Conservation (phyloP, 2,329 filamentous ascomycete genomes). For the Fusarium hainanense region DNA sequence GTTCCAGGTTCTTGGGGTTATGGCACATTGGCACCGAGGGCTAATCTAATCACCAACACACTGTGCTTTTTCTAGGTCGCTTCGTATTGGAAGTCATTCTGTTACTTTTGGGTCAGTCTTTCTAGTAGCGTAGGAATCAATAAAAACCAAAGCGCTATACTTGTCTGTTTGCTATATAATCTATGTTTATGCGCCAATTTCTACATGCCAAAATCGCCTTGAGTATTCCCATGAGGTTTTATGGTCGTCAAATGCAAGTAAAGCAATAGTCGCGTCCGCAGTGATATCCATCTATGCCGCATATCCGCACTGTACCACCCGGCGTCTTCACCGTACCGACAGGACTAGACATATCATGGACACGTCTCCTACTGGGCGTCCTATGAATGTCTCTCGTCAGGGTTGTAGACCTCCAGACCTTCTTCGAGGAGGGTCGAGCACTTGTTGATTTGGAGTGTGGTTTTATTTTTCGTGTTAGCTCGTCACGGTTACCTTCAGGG, state of each 20-base stretch:
- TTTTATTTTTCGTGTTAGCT: slow-evolving; percentile 40
- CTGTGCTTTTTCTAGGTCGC: slow-evolving; percentile 28
- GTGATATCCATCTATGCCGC: slow-evolving; percentile 65
- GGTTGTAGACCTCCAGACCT: slow-evolving; percentile 46
- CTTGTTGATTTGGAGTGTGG: slow-evolving; percentile 31
- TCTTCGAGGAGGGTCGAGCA: slow-evolving; percentile 34
- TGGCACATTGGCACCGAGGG: slow-evolving; percentile 37
- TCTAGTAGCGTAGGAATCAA: slow-evolving; percentile 45
- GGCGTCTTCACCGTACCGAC: slow-evolving; percentile 56
- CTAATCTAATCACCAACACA: slow-evolving; percentile 38
- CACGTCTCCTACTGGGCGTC: slow-evolving; percentile 44
- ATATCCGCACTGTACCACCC: slow-evolving; percentile 61
- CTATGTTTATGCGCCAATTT: not conserved
- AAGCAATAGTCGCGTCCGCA: slow-evolving; percentile 72
- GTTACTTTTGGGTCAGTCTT: slow-evolving; percentile 38
- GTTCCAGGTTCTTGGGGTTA: slow-evolving; percentile 40
- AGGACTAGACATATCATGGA: slow-evolving; percentile 37
- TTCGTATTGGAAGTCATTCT: slow-evolving; percentile 31
- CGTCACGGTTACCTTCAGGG: slow-evolving; percentile 54
- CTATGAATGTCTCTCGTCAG: slow-evolving; percentile 46
- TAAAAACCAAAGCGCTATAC: slow-evolving; percentile 32
- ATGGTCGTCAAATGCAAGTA: slow-evolving; percentile 56
- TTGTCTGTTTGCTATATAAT: slow-evolving; percentile 12
- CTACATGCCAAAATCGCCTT: not conserved
- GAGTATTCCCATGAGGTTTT: not conserved